Conservation (phyloP, 2,329 filamentous ascomycete genomes). For the Metarhizium robertsii region DNA sequence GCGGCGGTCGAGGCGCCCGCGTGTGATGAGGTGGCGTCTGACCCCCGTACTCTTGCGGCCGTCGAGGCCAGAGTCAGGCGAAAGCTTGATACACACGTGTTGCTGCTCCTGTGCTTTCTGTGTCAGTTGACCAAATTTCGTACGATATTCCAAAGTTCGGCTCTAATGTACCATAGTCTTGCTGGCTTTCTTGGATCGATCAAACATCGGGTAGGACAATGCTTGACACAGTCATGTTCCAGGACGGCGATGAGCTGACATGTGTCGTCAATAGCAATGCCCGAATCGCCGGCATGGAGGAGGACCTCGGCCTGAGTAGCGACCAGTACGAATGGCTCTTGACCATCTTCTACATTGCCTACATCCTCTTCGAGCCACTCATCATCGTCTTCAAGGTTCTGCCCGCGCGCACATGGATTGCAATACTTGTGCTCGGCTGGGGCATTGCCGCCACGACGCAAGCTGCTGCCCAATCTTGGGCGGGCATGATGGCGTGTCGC, state of each 20-base stretch:
- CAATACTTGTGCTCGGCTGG: constrained; percentile 7
- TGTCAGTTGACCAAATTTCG: background rate
- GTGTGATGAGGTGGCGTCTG: background rate
- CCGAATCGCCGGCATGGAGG: constrained; percentile 12
- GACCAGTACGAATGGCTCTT: constrained; percentile 13
- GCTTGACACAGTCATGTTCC: background rate
- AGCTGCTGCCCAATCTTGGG: constrained; percentile 35
- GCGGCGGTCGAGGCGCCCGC: background rate
- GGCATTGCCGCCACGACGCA: constrained; percentile 24
- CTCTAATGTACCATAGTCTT: background rate
- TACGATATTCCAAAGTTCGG: background rate
- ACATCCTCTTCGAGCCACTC: constrained; percentile 10
- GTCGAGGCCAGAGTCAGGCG: background rate
- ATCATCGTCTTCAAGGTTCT: constrained; percentile 8
- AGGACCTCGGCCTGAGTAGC: constrained; percentile 12
- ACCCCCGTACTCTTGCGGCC: background rate
- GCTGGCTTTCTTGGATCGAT: constrained; percentile 7
- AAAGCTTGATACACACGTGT: background rate
- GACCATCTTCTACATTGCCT: constrained; percentile 15
- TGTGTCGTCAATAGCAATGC: constrained; percentile 9
- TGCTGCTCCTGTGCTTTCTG: constrained; percentile 6
- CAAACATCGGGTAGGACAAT: background rate
- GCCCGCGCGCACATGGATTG: constrained; percentile 3
- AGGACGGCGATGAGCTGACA: background rate
- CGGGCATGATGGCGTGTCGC: constrained; percentile 32